Percentiles rank a stretch among this genome's conserved stretches.
Conservation (phyloP, 1,284 basidiomycete genomes). For the Kwoniella shivajii region DNA sequence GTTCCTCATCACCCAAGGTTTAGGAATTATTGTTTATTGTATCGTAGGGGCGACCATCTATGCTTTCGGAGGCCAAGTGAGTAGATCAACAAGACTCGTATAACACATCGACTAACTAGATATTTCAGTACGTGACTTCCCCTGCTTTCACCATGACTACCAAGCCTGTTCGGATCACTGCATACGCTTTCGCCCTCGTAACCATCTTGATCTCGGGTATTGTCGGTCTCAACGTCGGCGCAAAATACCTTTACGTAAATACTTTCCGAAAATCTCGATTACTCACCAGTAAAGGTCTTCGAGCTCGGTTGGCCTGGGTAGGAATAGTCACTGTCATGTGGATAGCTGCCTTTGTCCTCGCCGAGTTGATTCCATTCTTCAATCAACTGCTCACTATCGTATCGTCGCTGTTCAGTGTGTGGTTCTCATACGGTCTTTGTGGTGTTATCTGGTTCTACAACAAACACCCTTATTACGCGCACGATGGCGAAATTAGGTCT, state of each 20-base stretch:
- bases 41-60: slow-evolving; percentile 43
- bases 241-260: slow-evolving; percentile 47
- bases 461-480: slow-evolving; percentile 28
- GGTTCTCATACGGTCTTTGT: slow-evolving; percentile 46
- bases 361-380: slow-evolving; percentile 50
- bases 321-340: slow-evolving; percentile 41
- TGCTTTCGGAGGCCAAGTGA: slow-evolving; percentile 40
- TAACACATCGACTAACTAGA: background rate
- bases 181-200: slow-evolving; percentile 43
- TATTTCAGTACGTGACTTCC: slow-evolving; percentile 32
- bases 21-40: slow-evolving; percentile 35
- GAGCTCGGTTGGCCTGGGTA: slow-evolving; percentile 41
- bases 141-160: slow-evolving; percentile 47
- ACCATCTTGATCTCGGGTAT: slow-evolving; percentile 50
- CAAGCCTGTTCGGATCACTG: slow-evolving; percentile 35
- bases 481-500: slow-evolving; percentile 20
- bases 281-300: slow-evolving; percentile 36
- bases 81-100: background rate
- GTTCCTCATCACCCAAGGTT: slow-evolving; percentile 40
- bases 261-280: slow-evolving; percentile 37
- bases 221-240: slow-evolving; percentile 45
- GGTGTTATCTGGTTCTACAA: slow-evolving; percentile 47
- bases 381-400: slow-evolving; percentile 50
- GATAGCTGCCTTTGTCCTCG: slow-evolving; percentile 45
- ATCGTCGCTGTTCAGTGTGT: slow-evolving; percentile 44